Base-by-base conservation (phyloP, 495 filamentous ascomycete genomes). In the Cryomyces minteri region DNA sequence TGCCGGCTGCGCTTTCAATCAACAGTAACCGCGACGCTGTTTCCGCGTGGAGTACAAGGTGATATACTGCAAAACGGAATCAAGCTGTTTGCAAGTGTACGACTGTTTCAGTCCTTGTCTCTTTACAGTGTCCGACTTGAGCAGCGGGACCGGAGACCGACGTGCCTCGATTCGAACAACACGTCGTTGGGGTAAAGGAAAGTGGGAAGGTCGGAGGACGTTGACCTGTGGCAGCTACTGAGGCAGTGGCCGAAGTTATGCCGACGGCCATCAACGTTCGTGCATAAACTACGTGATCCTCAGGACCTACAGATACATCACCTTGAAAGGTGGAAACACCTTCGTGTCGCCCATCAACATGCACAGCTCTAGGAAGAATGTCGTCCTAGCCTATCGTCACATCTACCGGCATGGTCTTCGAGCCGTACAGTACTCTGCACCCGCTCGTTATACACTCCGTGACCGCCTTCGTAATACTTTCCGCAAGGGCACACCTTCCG, bases 371-470 rank as follows among this genome's bases (percentile, higher is more conserved):
- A 41, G 29, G 4, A 25, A n/a, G 32, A 62, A 75, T 10, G 58
- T 94, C 40, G 52, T 84, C 38, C 67, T 75, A 54, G 77, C 86
- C 38, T 98, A 98, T 63, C 79, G 90, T 45, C 66, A 74, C 33
- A 69, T 98, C 36, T 82, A 81, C 52, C 77, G 80, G 39, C 72
- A 73, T 10, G 70, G 73, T 10, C 71, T 96, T 10, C 80, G 75
- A 38, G 87, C 83, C 2, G 71, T 94, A 31, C 80, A 84, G 46
- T 90, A 82, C 64, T 76, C 88, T 0, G 72, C 73, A 40, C 90
- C 92, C 1, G 68, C 77, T 28, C 80, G 84, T 44, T 77, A 73
- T 64, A 69, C 73, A 1, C 56, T 84, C 28, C 70, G 72, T 33
- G 66, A 77, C 40, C 71, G 70, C 48, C 54, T 98, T 33, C 78